These are phyloP conservation scores for Colletotrichum tabaci DNA, from an alignment of 2,329 filamentous ascomycete species.

Conservation along the genomic window DNA sequence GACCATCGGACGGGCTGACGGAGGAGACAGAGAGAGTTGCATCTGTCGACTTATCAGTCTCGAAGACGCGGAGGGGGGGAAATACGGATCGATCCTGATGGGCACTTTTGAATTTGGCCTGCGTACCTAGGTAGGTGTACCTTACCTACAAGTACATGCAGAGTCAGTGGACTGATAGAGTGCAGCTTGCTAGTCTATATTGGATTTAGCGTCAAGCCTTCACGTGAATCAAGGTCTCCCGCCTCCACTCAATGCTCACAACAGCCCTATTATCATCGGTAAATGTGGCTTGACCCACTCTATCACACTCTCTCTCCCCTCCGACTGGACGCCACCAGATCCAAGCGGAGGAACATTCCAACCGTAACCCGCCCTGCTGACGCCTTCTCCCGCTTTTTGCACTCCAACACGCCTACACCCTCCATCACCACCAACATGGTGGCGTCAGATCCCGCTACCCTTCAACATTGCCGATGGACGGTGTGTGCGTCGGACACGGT, in stretches of 20 bases:
- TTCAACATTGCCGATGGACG: not conserved
- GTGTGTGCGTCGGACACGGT: slow-evolving; percentile 12
- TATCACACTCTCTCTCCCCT: not conserved
- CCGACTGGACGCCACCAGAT: slow-evolving; percentile 31
- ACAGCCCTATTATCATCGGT: not conserved
- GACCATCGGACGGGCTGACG: not conserved
- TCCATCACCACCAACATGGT: slow-evolving; percentile 8
- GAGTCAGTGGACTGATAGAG: no score
- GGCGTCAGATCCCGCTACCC: not conserved
- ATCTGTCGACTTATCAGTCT: not conserved
- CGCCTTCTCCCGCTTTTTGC: not conserved
- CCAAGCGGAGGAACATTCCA: slow-evolving; percentile 30
- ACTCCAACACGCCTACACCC: not conserved
- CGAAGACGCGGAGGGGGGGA: no score
- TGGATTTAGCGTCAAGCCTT: not conserved
- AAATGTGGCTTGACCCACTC: slow-evolving; percentile 12
- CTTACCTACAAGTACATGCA: no score
- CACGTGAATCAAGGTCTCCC: not conserved
- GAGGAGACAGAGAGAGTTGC: not conserved
- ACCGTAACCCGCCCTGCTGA: slow-evolving; percentile 19
- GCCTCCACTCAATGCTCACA: not conserved
- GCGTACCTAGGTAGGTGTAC: no score
- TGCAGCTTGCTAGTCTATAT: not conserved
- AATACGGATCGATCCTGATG: no score
- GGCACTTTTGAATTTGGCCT: no score